Evolutionary conservation across 2,329 filamentous ascomycete species (phyloP).

Genomic region (Sclerotinia minor): DNA sequence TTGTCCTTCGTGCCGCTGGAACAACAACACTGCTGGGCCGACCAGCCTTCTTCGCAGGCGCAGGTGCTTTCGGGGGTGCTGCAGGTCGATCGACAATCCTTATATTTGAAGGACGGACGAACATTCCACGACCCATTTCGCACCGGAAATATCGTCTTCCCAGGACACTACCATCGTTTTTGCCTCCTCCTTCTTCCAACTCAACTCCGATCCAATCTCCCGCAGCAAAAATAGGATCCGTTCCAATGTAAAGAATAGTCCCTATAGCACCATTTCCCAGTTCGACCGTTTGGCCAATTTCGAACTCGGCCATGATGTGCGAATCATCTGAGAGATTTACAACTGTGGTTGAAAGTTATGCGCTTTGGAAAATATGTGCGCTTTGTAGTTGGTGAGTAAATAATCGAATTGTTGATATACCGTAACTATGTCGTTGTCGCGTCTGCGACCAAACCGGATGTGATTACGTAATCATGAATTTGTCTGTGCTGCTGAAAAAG

Average conservation of each 20-base stretch:
- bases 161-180: slow-evolving; percentile 91
- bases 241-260: slow-evolving; percentile 76
- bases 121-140: slow-evolving; percentile 74
- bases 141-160: slow-evolving; percentile 90
- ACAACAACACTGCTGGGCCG: slow-evolving; percentile 50
- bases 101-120: slow-evolving; percentile 73
- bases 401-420: neutral
- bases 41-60: slow-evolving; percentile 41
- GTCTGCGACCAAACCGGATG: neutral
- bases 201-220: slow-evolving; percentile 91
- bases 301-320: slow-evolving; percentile 56
- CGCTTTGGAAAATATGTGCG: neutral
- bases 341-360: neutral
- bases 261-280: slow-evolving; percentile 76
- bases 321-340: slow-evolving; percentile 29
- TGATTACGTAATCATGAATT: slow-evolving; percentile 12
- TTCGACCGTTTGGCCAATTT: slow-evolving; percentile 55
- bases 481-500: slow-evolving; percentile 2
- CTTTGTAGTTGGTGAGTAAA: slow-evolving; percentile 10
- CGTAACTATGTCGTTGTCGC: neutral
- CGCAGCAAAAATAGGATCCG: slow-evolving; percentile 69
- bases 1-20: slow-evolving; percentile 44
- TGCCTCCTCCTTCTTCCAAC: slow-evolving; percentile 76
- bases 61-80: slow-evolving; percentile 42
- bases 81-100: slow-evolving; percentile 56